A percentile compares a stretch with the other conserved stretches of the same genome.
phyloP scores from a whole-genome alignment of 257 asterid genomes.

The Gynochthodes officinalis region DNA sequence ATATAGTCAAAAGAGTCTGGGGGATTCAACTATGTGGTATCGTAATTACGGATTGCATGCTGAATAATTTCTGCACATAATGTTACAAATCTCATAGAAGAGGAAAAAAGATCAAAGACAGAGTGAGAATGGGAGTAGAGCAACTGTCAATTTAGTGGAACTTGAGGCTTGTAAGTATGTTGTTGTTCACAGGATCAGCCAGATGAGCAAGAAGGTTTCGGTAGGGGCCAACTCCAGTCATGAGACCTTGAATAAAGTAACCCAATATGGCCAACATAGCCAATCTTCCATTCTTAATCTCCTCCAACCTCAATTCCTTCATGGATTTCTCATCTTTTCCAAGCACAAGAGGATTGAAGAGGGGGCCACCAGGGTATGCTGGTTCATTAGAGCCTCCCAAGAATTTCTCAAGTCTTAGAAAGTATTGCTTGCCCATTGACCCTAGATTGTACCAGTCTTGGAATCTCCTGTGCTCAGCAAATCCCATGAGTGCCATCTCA shows the following conservation, averaged over 20 bases:
- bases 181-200: conserved; percentile 92
- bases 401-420: conserved; percentile 74
- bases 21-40: conserved; percentile 10
- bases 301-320: conserved; percentile 82
- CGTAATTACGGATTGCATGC: conserved; percentile 23
- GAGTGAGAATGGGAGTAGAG: not conserved
- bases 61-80: conserved; percentile 32
- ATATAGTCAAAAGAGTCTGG: conserved; percentile 6
- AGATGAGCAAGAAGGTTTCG: conserved; percentile 83
- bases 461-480: conserved; percentile 87
- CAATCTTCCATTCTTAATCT: conserved; percentile 86
- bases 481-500: conserved; percentile 90
- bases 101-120: not conserved
- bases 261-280: conserved; percentile 97
- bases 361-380: conserved; percentile 75
- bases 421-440: conserved; percentile 85
- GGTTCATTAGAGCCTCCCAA: conserved; percentile 75
- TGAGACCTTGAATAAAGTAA: conserved; percentile 65
- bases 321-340: conserved; percentile 76
- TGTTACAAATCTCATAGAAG: conserved; percentile 20
- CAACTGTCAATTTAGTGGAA: conserved; percentile 47
- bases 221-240: conserved; percentile 86
- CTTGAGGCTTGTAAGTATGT: conserved; percentile 78
- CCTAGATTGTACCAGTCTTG: conserved; percentile 91
- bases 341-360: conserved; percentile 79